Evolutionary conservation across 1,284 basidiomycete species (phyloP), one percentile per base, ranked within the genome.

Genomic region (Vanrija sp.): DNA sequence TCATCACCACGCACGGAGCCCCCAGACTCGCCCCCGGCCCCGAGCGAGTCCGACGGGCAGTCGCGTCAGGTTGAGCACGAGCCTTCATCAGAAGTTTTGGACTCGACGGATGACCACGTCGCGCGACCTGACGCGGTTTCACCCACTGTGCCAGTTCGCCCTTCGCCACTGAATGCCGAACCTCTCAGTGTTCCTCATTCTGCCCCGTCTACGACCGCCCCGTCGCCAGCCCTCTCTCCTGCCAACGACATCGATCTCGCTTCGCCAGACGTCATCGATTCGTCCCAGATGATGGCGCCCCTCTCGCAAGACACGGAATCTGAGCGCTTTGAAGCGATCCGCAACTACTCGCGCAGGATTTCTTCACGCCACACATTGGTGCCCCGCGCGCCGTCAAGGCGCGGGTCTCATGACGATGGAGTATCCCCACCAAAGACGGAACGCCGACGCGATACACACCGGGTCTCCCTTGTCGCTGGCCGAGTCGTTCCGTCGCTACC

Each of bases 381-480:
- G 35, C 3, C 56, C 16, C 49, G 52, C 19, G 52, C 38, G 3
- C 49, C 38, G 31, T 58, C 56, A 18, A 45, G 57, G 4, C 57
- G 57, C 10, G 54, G 51, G 10, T 56, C 54, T n/a, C 35, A 45
- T 18, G 57, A 54, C 25, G 56, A 41, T 10, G 25, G 16, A 10
- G 19, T 15, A 25, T 52, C 60, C 22, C 49, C 68, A 9, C 69
- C 73, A 3, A 62, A 69, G 6, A 66, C 68, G 12, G 65, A 71
- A 6, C 59, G 74, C n/a, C 57, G 71, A 10, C 61, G 76, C 19
- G 70, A 75, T 53, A 72, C 66, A 3, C 65, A 63, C 39, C 67
- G 75, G 2, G 61, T 76, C 16, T 75, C 73, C 0, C 60, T 73
- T 1, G 68, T 77, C 18, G 75, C 75, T 6, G 76, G 76, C 4